Percentiles rank a stretch among this genome's conserved stretches.
These are phyloP conservation scores for Aspergillus baeticus DNA, from an alignment of 495 filamentous ascomycete species.

Conservation along the genomic window DNA sequence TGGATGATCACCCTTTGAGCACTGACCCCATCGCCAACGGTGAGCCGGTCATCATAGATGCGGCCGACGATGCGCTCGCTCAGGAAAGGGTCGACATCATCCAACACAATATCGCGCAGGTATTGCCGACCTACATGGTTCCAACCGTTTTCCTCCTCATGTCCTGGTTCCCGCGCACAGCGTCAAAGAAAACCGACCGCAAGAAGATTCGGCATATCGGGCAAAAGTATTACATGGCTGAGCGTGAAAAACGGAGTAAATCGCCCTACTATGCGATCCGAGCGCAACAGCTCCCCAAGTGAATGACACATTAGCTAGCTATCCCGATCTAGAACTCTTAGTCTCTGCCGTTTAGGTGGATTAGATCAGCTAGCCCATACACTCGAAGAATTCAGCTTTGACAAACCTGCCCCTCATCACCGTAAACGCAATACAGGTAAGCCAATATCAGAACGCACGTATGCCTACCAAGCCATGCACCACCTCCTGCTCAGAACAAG, in stretches of 20 bases:
- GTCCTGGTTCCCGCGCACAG: constrained; percentile 37
- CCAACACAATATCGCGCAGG: constrained; percentile 10
- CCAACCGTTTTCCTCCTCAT: constrained; percentile 26
- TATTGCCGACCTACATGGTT: constrained; percentile 23
- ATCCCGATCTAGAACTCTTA: neutral
- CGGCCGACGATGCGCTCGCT: neutral
- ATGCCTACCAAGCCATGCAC: too few relatives aligned
- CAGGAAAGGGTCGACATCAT: constrained; percentile 1
- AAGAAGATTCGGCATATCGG: constrained; percentile 19
- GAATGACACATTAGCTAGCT: neutral
- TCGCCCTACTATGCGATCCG: neutral
- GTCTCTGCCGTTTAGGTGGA: neutral
- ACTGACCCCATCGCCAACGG: neutral
- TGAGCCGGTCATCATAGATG: neutral
- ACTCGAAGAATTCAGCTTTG: too few relatives aligned
- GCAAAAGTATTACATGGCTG: neutral
- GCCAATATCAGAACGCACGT: too few relatives aligned
- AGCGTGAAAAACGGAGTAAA: neutral
- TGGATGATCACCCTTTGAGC: neutral
- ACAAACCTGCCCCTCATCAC: too few relatives aligned
- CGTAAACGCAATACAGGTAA: too few relatives aligned
- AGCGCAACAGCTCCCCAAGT: neutral
- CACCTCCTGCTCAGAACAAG: too few relatives aligned
- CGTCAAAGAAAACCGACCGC: constrained; percentile 45
- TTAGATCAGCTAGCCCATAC: too few relatives aligned